Evolutionary conservation across 768 basidiomycete genomes (phyloP), one percentile per base, ranked within the genome.

Genomic region (Kwoniella sp.): DNA sequence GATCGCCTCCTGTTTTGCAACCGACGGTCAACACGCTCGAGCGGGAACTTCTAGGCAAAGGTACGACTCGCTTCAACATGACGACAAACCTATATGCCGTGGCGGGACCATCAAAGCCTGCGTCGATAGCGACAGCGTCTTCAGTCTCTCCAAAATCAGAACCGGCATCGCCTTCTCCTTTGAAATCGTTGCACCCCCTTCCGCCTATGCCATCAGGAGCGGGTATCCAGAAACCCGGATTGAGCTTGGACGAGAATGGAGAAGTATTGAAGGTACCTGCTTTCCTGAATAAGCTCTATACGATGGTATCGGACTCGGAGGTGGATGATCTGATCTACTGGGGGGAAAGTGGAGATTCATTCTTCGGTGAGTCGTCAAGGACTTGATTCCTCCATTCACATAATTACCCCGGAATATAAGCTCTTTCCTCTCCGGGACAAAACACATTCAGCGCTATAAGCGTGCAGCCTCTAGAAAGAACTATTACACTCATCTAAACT

Each of bases 261-360:
- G 76, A 77, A 54, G 72, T 77, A 19, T 60, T 75, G 27, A 76
- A 84, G 36, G 85, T 89, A 0, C 92, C 93, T 2, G 89, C 90
- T 0, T 96, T 96, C 77, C 84, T 96, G 15, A 91, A 93, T 80
- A 97, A 97, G 80, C 85, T 97, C 33, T 94, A 50, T 72, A 96
- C 93, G 79, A 94, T 98, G 87, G 91, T 97, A 25, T 91, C 90
- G 69, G 92, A 97, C 79, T 83, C 87, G 2, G 83, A 85, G 40
- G 91, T 92, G 58, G 86, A 88, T 68, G 86, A 89, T 69, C 85
- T 96, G 55, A 97, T 98, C 74, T 83, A 89, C 69, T 98, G 95
- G 95, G 89, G 90, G 2, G 88, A 91, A 24, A 84, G 86, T 9
- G 95, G 94, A 27, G 91, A 93, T 76, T 90, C 91, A 0, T 97